Evolutionary conservation across 2,329 filamentous ascomycete genomes (phyloP).

Genomic region (Penicillium sp.): DNA sequence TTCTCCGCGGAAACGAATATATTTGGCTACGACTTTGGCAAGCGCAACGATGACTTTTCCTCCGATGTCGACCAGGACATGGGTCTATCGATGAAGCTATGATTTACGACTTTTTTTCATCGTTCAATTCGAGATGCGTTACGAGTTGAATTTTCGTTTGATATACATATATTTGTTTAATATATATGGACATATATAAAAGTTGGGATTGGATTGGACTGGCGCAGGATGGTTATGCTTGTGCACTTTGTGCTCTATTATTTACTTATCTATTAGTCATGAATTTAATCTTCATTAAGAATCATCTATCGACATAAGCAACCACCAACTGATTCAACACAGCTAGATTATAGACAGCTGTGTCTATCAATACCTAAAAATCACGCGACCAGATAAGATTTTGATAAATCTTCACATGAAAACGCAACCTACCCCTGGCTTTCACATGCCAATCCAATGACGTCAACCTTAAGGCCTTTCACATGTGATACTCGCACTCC

Average conservation of each 20-base stretch:
- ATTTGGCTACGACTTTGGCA: constrained; percentile 7
- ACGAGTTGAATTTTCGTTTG: not conserved
- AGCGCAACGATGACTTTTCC: constrained; percentile 9
- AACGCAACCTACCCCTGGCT: no score
- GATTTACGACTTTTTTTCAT: not conserved
- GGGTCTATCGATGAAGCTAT: constrained; percentile 11
- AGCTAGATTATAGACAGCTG: no score
- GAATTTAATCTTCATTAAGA: not conserved
- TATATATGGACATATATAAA: not conserved
- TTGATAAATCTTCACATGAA: no score
- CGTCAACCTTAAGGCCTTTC: no score
- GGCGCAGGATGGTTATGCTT: not conserved
- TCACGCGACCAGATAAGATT: no score
- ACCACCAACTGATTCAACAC: no score
- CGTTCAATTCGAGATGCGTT: not conserved
- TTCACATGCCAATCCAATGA: no score
- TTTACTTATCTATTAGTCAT: not conserved
- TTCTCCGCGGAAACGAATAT: constrained; percentile 3
- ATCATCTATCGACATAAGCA: no score
- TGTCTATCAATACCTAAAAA: no score
- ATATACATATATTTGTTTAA: not conserved
- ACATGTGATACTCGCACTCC: no score
- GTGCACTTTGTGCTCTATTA: not conserved
- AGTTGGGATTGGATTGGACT: not conserved
- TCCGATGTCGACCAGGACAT: constrained; percentile 9